Evolutionary conservation across 108 stramenopile genomes (phyloP).

Genomic region (Skeletonema potamos): DNA sequence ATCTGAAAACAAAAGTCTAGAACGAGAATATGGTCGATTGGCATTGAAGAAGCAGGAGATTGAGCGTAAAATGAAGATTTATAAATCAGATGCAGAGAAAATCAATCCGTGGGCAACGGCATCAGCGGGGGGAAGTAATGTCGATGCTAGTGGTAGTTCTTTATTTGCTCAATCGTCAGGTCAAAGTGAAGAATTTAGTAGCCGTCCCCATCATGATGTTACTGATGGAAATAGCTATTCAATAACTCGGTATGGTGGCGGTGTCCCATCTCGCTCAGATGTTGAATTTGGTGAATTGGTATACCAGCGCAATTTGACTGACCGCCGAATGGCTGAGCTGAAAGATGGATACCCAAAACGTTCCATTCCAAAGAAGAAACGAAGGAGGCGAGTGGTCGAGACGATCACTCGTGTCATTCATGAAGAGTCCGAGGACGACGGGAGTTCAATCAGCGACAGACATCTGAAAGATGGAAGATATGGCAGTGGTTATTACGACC

Average conservation of each 20-base stretch:
- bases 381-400: slow-evolving; percentile 31
- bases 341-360: neutral
- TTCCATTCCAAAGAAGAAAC: slow-evolving; percentile 24
- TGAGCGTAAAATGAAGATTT: slow-evolving; percentile 27
- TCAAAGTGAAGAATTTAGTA: neutral
- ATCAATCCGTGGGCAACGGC: slow-evolving; percentile 19
- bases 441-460: neutral
- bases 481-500: neutral
- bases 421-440: slow-evolving; percentile 38
- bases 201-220: neutral
- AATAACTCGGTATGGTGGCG: neutral
- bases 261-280: slow-evolving; percentile 13
- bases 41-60: slow-evolving; percentile 29
- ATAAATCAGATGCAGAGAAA: slow-evolving; percentile 19
- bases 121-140: neutral
- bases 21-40: slow-evolving; percentile 24
- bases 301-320: slow-evolving; percentile 2
- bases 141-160: neutral
- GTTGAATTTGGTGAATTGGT: slow-evolving; percentile 24
- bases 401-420: slow-evolving; percentile 35
- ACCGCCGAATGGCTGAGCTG: slow-evolving; percentile 16
- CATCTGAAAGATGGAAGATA: neutral
- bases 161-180: neutral
- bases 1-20: slow-evolving; percentile 5
- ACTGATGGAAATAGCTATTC: neutral